Evolutionary conservation across 2,329 filamentous ascomycete genomes (phyloP), one percentile per base, ranked within the genome.

Genomic region (Diaporthe sp.): DNA sequence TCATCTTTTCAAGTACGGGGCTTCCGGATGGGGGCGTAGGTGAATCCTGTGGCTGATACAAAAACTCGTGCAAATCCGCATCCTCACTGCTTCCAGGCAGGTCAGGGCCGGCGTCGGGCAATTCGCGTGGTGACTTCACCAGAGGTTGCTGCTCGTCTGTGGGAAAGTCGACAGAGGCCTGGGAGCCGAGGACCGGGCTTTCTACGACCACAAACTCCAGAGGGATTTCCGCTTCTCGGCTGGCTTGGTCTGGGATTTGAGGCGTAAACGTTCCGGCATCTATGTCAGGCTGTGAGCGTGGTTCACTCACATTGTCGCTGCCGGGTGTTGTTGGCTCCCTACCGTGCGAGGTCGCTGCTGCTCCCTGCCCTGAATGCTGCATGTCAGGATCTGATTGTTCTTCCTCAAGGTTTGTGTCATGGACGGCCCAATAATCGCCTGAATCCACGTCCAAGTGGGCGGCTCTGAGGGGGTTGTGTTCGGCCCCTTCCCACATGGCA

Each of bases 401-500:
- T 39, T 73, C 73, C 55, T 75, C 49, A n/a, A 58, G 4, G 25
- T 53, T 34, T 34, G 55, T 53, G 60, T 63, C 77, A 53, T 77
- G 78, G 13, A 77, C 76, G 72, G 77, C 76, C 77, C 77, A 75
- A 47, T 78, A 78, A 53, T 79, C 78, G 28, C 78, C 76, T 39
- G 75, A 55, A 70, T 81, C 77, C 39, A 78, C 79, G 57, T 83
- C 79, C 63, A 82, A 77, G 57, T 49, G 76, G 58, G 77, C 76
- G 44, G 74, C 78, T 51, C 81, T 78, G 22, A 84, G 51, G 10
- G 77, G 77, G 76, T 83, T 86, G 76, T 83, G 84, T 60, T 87
- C 84, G 17, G 83, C 82, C 34, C 84, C 85, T 78, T 88, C 85
- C 86, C 86, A 87, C 37, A 87, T 79, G 22, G 83, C 81, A 70